These are phyloP conservation scores for Ascoidea rubescens DNA, from an alignment of 805 yeast genomes.

Conservation along the genomic window DNA sequence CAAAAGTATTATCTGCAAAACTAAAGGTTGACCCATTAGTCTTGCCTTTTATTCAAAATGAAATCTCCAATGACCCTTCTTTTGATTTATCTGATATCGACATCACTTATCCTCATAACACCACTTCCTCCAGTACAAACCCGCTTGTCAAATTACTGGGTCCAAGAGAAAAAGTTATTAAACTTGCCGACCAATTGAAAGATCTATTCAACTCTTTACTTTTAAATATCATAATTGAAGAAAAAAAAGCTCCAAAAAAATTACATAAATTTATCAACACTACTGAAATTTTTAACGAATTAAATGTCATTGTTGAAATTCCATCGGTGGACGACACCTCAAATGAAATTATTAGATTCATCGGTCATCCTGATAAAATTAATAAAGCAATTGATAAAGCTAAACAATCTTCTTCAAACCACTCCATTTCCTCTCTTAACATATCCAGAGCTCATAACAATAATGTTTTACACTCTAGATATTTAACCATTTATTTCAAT, in stretches of 20 bases:
- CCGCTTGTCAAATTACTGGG: conserved; percentile 49
- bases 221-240: conserved; percentile 32
- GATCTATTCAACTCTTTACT: conserved; percentile 29
- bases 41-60: conserved; percentile 18
- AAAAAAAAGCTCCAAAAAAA: conserved; percentile 48
- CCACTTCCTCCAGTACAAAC: conserved; percentile 18
- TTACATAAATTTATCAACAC: conserved; percentile 60
- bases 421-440: conserved; percentile 55
- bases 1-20: conserved; percentile 39
- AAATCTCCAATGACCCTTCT: conserved; percentile 9
- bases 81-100: conserved; percentile 12
- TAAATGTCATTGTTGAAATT: conserved; percentile 41
- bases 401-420: conserved; percentile 42
- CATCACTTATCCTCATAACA: conserved; percentile 9
- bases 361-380: conserved; percentile 50
- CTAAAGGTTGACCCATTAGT: conserved; percentile 28
- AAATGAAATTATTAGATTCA: conserved; percentile 39
- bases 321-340: conserved; percentile 31
- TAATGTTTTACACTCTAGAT: conserved; percentile 59
- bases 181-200: conserved; percentile 38
- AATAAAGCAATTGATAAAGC: conserved; percentile 50
- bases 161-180: conserved; percentile 48
- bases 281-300: conserved; percentile 34
- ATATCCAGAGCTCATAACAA: conserved; percentile 85
- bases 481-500: conserved; percentile 53